These are phyloP conservation scores for Coccomyxa sp. DNA, from an alignment of 139 green algal species.

Conservation along the genomic window DNA sequence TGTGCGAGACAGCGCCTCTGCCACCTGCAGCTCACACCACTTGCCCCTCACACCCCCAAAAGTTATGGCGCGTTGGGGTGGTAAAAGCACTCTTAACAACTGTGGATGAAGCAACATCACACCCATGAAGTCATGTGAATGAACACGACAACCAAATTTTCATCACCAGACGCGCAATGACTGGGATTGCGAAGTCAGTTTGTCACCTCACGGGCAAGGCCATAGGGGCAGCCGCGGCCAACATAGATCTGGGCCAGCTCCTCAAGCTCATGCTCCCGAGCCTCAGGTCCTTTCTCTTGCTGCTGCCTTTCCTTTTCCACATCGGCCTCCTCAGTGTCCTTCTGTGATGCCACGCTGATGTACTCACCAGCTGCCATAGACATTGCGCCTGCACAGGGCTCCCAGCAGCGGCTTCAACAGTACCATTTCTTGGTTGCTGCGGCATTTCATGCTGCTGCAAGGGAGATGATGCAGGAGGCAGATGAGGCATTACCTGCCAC, in stretches of 20 bases:
- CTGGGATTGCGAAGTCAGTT: too few species aligned
- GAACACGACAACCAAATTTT: background rate
- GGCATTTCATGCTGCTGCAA: background rate
- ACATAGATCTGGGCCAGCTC: conserved; percentile 77
- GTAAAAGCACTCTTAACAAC: background rate
- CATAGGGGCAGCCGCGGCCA: conserved; percentile 47
- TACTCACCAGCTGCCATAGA: conserved; percentile 66
- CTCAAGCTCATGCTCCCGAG: conserved; percentile 54
- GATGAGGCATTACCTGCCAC: conserved; percentile 30
- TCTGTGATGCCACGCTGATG: conserved; percentile 60
- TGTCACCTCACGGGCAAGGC: conserved; percentile 59
- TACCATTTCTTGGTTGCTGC: background rate
- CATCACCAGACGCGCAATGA: background rate
- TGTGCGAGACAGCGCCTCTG: conserved; percentile 51
- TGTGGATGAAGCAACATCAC: background rate
- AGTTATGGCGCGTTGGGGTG: background rate
- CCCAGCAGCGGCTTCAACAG: background rate
- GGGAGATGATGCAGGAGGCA: background rate
- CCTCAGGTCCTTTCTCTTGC: conserved; percentile 56
- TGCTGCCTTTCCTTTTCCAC: conserved; percentile 72
- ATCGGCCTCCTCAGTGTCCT: conserved; percentile 65
- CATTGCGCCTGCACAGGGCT: conserved; percentile 11
- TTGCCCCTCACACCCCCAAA: background rate
- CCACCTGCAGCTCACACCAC: background rate
- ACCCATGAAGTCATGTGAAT: background rate